Percentiles rank a stretch among this genome's conserved stretches.
These are phyloP conservation scores for Vanrija humicola DNA, from an alignment of 1,284 basidiomycete genomes.

Conservation along the genomic window DNA sequence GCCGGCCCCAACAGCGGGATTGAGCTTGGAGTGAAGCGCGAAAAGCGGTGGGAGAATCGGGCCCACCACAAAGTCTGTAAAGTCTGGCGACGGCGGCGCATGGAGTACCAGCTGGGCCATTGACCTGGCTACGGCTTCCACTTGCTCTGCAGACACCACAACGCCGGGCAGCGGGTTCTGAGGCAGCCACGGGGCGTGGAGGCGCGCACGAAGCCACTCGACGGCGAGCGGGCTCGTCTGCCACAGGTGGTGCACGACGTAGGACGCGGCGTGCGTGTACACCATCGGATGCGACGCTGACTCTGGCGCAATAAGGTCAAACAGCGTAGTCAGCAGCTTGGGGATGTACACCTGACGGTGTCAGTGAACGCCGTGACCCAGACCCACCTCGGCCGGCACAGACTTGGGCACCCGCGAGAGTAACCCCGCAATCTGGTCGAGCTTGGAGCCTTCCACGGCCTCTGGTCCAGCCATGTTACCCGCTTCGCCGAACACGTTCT, in stretches of 20 bases:
- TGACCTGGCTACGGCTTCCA: slow-evolving; percentile 7
- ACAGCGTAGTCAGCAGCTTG: slow-evolving; percentile 22
- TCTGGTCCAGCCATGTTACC: slow-evolving; percentile 14
- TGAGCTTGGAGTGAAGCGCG: slow-evolving; percentile 58
- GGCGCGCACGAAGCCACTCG: slow-evolving; percentile 53
- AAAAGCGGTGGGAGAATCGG: slow-evolving; percentile 68
- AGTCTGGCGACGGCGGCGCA: slow-evolving; percentile 68
- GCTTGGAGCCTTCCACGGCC: slow-evolving; percentile 32
- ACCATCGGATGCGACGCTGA: slow-evolving; percentile 16
- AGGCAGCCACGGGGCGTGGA: slow-evolving; percentile 30
- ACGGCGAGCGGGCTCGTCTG: slow-evolving; percentile 15
- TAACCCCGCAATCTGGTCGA: slow-evolving; percentile 37
- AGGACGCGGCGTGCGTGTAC: slow-evolving; percentile 33
- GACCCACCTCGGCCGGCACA: slow-evolving; percentile 21
- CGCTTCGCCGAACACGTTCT: slow-evolving; percentile 38
- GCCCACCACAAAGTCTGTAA: slow-evolving; percentile 62
- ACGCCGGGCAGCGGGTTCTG: slow-evolving; percentile 3
- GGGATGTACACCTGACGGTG: slow-evolving; percentile 25
- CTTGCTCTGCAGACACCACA: background rate
- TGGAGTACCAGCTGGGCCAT: slow-evolving; percentile 51
- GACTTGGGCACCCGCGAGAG: slow-evolving; percentile 29
- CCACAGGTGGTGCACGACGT: slow-evolving; percentile 29
- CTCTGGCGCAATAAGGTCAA: slow-evolving; percentile 23
- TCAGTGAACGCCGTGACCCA: background rate
- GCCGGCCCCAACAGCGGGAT: slow-evolving; percentile 26